These are phyloP conservation scores for Suhomyces yuchorum DNA, from an alignment of 1,139 yeast species.

Conservation along the genomic window DNA sequence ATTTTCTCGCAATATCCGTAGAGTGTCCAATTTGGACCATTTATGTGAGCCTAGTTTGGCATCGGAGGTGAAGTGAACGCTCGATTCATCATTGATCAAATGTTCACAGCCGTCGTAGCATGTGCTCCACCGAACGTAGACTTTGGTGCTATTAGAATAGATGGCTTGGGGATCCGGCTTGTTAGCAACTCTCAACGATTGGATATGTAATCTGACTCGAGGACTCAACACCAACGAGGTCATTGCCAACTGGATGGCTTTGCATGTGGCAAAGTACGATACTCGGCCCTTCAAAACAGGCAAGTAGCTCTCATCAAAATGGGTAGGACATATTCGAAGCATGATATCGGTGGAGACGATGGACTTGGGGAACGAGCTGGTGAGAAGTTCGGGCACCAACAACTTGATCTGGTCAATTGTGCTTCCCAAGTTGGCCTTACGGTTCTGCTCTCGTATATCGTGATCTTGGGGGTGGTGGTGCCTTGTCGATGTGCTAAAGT, in stretches of 20 bases:
- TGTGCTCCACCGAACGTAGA: constrained; percentile 64
- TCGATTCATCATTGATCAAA: constrained; percentile 25
- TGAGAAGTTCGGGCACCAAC: constrained; percentile 60
- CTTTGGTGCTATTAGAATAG: constrained; percentile 50
- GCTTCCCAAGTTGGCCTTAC: constrained; percentile 62
- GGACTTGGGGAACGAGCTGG: constrained; percentile 50
- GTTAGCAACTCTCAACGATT: constrained; percentile 35
- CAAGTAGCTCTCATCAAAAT: constrained; percentile 47
- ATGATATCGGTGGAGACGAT: constrained; percentile 53
- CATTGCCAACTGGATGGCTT: constrained; percentile 55
- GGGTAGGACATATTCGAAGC: constrained; percentile 66
- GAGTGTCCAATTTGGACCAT: constrained; percentile 41
- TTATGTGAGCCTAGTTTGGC: constrained; percentile 42
- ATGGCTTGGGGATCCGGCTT: constrained; percentile 33
- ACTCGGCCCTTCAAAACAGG: constrained; percentile 65
- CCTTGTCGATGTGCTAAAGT: background rate
- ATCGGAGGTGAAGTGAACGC: constrained; percentile 35
- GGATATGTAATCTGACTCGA: constrained; percentile 51
- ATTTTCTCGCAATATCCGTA: constrained; percentile 20
- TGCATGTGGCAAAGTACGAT: constrained; percentile 56
- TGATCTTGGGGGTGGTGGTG: background rate
- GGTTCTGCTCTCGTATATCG: constrained; percentile 20
- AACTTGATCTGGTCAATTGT: constrained; percentile 53
- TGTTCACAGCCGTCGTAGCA: constrained; percentile 56
- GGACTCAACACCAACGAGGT: constrained; percentile 58